Evolutionary conservation across 768 basidiomycete species (phyloP), one percentile per base, ranked within the genome.

Genomic region (Astraeus odoratus): DNA sequence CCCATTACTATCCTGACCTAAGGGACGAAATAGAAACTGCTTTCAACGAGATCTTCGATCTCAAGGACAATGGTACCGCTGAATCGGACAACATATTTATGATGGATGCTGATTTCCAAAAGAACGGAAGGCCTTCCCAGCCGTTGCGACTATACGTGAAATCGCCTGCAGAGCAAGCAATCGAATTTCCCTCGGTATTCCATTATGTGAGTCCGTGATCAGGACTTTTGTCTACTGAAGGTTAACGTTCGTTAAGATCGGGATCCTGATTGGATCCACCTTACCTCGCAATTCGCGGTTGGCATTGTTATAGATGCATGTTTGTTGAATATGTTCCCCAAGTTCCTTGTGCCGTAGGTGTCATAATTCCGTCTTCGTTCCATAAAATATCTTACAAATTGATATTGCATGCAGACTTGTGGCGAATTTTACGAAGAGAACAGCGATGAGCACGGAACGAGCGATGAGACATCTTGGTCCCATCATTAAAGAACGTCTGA

Each of bases 111-210:
- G 10, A 31, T 10, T 3, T 12, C 18, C 12, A 3, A 18, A 16
- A 74, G 73, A 70, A 16, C 77, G 75, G 75, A 55, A 55, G 15
- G 51, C 50, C 2, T 42, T 73, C 5, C 53, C 56, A 0, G 61
- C 52, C 1, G 24, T 63, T 5, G 51, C 58, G 1, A 53, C 47
- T 0, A 51, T 66, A 7, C 63, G 56, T 45, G 48, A 63, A 27
- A 55, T 77, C 13, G 54, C 78, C 5, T 61, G 66, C 30, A 66
- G 73, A 27, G 55, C 64, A 2, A 71, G 59, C 39, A 75, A 73
- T 48, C 67, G 77, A 13, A 39, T 69, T 0, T 74, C 78, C 44
- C 69, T 79, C 3, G 78, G 77, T 0, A 55, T 68, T 23, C 74
- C 75, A 1, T 40, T 73, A 1, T 77, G 77, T 75, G 22, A 6